Base-by-base conservation (phyloP, 2,329 filamentous ascomycete genomes). In the Clonostachys rosea region DNA sequence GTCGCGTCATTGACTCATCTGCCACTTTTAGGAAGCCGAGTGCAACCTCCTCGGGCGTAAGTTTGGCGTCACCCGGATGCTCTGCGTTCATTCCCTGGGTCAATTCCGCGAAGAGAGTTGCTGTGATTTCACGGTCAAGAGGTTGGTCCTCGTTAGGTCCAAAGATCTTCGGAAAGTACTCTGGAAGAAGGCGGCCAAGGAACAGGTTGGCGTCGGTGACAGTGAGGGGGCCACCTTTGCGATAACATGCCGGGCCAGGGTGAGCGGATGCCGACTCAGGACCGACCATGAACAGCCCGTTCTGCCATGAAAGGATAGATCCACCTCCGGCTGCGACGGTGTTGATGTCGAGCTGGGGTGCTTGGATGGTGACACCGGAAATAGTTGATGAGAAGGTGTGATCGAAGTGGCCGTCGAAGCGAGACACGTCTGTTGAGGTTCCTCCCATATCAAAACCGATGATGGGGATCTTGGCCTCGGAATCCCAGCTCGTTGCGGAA, bases 291-390 rank as follows among this genome's bases (percentile, higher is more conserved):
- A 90, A 88, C 3, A 90, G 69, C 0, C 86, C 86, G 50, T 89
- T 89, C 49, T 78, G 79, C 75, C 82, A 89, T 57, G 83, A 84
- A 0, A 91, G 69, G 14, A 82, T 73, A 2, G 81, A 86, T n/a
- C 85, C 84, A 50, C 87, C 87, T 16, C 87, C 86, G 7, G 87
- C 86, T 20, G 87, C 87, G 5, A 91, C 86, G 2, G 88, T 92
- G 60, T 89, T 89, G 60, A 92, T 91, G 55, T 91, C 87, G 2
- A 91, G 75, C 59, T 91, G 87, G 1, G 88, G 87, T 2, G 83
- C 86, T 52, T 91, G 87, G 11, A 91, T 89, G 2, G 86, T 85
- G 2, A 91, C 82, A 12, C 87, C 88, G 0, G 88, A 87, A 0
- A 86, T 90, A 0, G 85, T 89, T 0, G 86, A 89, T 57, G 90